Evolutionary conservation across 306 rosid species (phyloP), one percentile per base, ranked within the genome.

Genomic region (Vigna unguiculata): DNA sequence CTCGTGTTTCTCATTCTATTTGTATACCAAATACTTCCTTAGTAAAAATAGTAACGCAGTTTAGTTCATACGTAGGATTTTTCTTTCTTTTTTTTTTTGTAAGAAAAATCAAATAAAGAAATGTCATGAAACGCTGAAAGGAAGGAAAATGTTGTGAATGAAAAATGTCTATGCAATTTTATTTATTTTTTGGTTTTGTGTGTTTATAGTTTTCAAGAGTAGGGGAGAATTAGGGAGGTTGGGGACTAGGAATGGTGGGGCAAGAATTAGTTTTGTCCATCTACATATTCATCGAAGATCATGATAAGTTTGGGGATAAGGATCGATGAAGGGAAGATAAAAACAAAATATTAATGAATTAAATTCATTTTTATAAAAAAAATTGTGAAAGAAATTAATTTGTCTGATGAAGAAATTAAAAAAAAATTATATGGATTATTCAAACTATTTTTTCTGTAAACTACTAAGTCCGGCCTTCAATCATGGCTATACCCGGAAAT

Each of bases 261-360:
- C 32, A 1, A 60, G 14, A 60, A 60, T 40, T 30, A 60, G 45
- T 60, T 60, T 60, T 30, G 45, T 60, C 67, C 67, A 60, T 60
- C 45, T 4, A 5, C 21, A 30, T 38, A 28, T 60, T 28, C 66
- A 60, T 60, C 10, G 7, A 58, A 58, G 10, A 57, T 57, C 64
- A 25, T 4, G 64, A 58, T 58, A 58, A 28, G 65, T 13, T 59
- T 59, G 43, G 3, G 7, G 45, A 60, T 60, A 30, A 32, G 3
- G 67, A 30, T 30, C 16, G 43, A 30, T 15, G 21, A 28, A 60
- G 43, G 16, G 7, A 32, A 30, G 9, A 25, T 58, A 58, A 16
- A 57, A 58, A 10, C 13, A 60, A 32, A 30, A 15, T 32, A 32
- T 10, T 13, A 1, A 30, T 38, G 43, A 38, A 38, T 8, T 36